Conservation (phyloP, 345 rosid genomes). For the Odontarrhena argentea region DNA sequence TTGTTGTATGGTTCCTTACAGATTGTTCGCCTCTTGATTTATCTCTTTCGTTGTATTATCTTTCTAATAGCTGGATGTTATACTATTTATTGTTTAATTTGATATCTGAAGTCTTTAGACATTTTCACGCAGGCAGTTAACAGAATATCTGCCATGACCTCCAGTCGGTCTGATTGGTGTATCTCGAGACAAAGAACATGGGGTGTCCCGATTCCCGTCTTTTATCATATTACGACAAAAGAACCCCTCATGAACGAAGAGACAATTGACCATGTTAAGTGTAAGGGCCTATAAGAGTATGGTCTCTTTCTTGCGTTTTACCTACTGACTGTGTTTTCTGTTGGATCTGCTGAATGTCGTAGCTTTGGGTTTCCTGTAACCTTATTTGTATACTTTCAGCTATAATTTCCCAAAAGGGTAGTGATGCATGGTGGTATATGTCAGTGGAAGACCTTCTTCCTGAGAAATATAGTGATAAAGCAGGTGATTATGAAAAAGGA, state of each 20-base stretch:
- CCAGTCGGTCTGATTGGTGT: constrained; percentile 96
- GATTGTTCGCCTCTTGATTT: neutral
- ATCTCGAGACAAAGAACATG: constrained; percentile 95
- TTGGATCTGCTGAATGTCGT: constrained; percentile 5
- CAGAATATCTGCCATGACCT: constrained; percentile 90
- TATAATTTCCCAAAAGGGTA: constrained; percentile 74
- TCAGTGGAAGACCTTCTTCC: constrained; percentile 83
- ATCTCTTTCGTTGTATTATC: neutral
- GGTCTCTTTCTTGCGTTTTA: constrained; percentile 7
- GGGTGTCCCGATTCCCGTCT: constrained; percentile 97
- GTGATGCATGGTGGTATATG: constrained; percentile 99
- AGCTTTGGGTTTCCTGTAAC: constrained; percentile 12
- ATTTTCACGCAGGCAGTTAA: constrained; percentile 65
- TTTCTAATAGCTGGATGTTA: constrained; percentile 10
- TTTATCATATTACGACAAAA: constrained; percentile 73
- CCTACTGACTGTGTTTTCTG: constrained; percentile 13
- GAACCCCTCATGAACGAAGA: constrained; percentile 92
- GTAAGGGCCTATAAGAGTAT: constrained; percentile 50
- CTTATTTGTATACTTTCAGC: constrained; percentile 49
- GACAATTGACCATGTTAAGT: constrained; percentile 74
- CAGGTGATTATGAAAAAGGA: constrained; percentile 83
- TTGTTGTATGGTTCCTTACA: constrained; percentile 15
- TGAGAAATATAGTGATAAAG: constrained; percentile 64
- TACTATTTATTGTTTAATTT: constrained; percentile 9
- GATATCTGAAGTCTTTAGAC: constrained; percentile 27